phyloP scores from a whole-genome alignment of 2,329 filamentous ascomycete species.

The Aciculosporium take region DNA sequence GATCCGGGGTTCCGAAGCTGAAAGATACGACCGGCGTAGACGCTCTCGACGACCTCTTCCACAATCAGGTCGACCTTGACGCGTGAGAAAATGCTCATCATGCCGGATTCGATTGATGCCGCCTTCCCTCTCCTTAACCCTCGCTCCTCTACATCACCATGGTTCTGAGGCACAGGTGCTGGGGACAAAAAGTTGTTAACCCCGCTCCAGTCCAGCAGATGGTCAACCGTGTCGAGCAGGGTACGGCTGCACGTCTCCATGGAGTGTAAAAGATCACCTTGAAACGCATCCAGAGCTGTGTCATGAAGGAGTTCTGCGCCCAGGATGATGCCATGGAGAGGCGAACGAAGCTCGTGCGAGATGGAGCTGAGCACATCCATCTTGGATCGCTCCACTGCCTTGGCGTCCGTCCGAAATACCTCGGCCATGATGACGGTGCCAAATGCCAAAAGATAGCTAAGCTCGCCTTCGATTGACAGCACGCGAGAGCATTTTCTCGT shows the following conservation, averaged over 20 bases:
- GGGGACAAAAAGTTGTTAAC: slow-evolving; percentile 26
- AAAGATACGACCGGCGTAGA: slow-evolving; percentile 31
- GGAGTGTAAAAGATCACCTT: slow-evolving; percentile 31
- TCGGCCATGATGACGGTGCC: slow-evolving; percentile 43
- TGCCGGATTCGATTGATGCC: slow-evolving; percentile 6
- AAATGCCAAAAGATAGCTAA: slow-evolving; percentile 37
- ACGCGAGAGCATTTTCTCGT: slow-evolving; percentile 27
- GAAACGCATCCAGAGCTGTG: slow-evolving; percentile 31
- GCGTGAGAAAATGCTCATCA: slow-evolving; percentile 11
- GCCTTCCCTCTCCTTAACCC: slow-evolving; percentile 3
- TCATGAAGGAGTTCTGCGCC: slow-evolving; percentile 39
- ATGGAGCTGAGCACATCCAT: slow-evolving; percentile 45
- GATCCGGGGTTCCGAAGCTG: slow-evolving; percentile 8
- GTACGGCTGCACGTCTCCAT: slow-evolving; percentile 38
- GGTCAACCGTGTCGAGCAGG: slow-evolving; percentile 38
- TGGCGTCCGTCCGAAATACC: slow-evolving; percentile 29
- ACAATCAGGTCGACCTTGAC: slow-evolving; percentile 25
- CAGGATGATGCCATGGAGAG: slow-evolving; percentile 44
- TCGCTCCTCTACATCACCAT: slow-evolving; percentile 3
- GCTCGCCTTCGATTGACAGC: slow-evolving; percentile 32
- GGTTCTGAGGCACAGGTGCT: slow-evolving; percentile 1
- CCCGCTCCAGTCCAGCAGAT: slow-evolving; percentile 40
- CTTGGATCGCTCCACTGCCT: slow-evolving; percentile 32
- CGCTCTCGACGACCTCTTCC: slow-evolving; percentile 33
- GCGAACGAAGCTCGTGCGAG: slow-evolving; percentile 46